Percentiles rank a stretch among this genome's conserved stretches.
These are phyloP conservation scores for Caryopteris hybrid DNA, from an alignment of 305 asterid genomes.

Conservation along the genomic window DNA sequence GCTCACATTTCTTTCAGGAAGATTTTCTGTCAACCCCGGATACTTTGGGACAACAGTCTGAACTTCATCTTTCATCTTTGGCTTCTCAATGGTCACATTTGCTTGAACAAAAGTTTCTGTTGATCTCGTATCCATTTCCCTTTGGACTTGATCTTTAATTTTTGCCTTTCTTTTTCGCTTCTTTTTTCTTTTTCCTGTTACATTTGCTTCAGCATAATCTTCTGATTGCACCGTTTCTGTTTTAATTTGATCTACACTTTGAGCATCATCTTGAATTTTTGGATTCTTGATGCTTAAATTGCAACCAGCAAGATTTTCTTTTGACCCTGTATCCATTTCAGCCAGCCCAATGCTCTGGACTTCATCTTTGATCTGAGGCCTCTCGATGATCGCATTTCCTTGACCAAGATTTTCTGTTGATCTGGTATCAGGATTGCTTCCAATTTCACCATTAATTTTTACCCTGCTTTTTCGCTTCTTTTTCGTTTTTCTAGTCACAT, in stretches of 20 bases:
- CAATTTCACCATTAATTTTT: slow-evolving; percentile 4
- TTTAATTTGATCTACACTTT: not conserved
- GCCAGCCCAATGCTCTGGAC: slow-evolving; percentile 19
- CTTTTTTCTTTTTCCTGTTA: slow-evolving; percentile 19
- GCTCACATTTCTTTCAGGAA: too few species aligned
- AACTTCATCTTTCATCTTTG: not conserved
- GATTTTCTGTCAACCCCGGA: too few species aligned
- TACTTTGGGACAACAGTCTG: not conserved
- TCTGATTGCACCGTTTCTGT: not conserved
- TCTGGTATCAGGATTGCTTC: slow-evolving; percentile 5
- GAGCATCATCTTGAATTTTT: slow-evolving; percentile 1
- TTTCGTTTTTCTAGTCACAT: slow-evolving; percentile 18
- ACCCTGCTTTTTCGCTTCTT: slow-evolving; percentile 15
- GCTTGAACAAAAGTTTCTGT: slow-evolving; percentile 23
- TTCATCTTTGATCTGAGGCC: not conserved
- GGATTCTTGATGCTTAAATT: slow-evolving; percentile 1
- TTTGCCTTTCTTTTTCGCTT: slow-evolving; percentile 17
- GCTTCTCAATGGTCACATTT: not conserved
- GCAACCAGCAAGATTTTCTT: slow-evolving; percentile 25
- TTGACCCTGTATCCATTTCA: slow-evolving; percentile 3
- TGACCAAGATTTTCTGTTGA: slow-evolving; percentile 27
- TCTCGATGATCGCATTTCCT: not conserved
- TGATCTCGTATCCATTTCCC: slow-evolving; percentile 6
- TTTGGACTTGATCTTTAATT: slow-evolving; percentile 1
- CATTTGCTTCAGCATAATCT: slow-evolving; percentile 25